Base-by-base conservation (phyloP, 495 filamentous ascomycete genomes). In the Tuber calosporum region DNA sequence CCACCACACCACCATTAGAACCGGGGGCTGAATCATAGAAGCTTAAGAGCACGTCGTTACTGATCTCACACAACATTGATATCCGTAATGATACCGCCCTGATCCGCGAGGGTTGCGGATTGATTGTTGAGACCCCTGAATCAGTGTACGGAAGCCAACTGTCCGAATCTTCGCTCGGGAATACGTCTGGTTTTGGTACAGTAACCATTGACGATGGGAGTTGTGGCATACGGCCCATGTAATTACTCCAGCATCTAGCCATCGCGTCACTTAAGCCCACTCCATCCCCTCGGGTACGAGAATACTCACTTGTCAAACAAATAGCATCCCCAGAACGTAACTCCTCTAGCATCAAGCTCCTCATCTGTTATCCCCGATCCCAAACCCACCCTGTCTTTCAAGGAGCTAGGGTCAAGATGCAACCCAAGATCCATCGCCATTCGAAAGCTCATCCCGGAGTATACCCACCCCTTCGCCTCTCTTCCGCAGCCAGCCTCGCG, bases 261-360 rank as follows among this genome's bases (percentile, higher is more conserved):
- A 22, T 73, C 6, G 13, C 26, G 69, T 83, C 77, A 83, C 82
- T 68, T 20, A 58, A 67, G 34, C 42, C 22, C 34, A 62, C 34
- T 34, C 17, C 53, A 62, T 34, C 45, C 45, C n/a, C 53, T 6
- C 15, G 36, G 39, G 37, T 36, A 7, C 34, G 3, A 48, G 40
- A 68, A 20, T 42, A 82, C 87, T 72, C 79, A 91, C 88, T 97
- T 97, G 84, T 99, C 95, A 81, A 99, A 96, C 37, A 97, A 84
- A 83, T 95, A 98, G 81, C 93, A 97, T n/a, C 95, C 95, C 95
- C 95, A 99, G 78, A 97, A 97, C 0, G 95, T 98, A 42, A 98
- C 90, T 42, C 92, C 86, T 62, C 95, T 86, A 13, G 92, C 93
- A 84, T 99, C 95, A 53, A 93, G 86, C 81, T 97, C 96, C 68